These are phyloP conservation scores for Hypoxylon perforatum DNA, from an alignment of 495 filamentous ascomycete genomes.

Conservation along the genomic window DNA sequence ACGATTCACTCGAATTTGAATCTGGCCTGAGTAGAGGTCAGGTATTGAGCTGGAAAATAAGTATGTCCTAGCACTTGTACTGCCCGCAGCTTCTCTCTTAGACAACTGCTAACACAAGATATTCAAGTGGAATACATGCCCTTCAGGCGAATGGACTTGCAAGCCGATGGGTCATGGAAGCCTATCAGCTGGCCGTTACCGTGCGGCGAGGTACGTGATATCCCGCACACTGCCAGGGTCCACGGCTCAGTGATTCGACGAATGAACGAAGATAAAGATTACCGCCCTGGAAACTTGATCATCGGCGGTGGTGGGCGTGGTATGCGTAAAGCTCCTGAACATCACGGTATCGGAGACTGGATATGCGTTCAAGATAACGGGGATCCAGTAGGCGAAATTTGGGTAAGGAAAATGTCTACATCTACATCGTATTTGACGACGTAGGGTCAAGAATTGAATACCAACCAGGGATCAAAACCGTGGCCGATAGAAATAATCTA, in stretches of 20 bases:
- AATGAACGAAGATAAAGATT: constrained; percentile 71
- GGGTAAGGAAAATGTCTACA: constrained; percentile 48
- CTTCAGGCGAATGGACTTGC: constrained; percentile 85
- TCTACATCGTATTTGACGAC: background rate
- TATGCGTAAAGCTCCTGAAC: constrained; percentile 63
- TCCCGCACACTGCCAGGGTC: constrained; percentile 75
- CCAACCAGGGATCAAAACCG: background rate
- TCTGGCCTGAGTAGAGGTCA: constrained; percentile 68
- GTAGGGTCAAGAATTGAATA: background rate
- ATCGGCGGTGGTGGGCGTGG: constrained; percentile 83
- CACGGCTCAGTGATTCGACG: constrained; percentile 80
- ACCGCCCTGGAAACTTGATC: constrained; percentile 85
- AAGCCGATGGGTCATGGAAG: constrained; percentile 79
- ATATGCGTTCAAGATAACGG: constrained; percentile 69
- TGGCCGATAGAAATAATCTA: too few relatives aligned
- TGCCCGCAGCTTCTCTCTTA: background rate
- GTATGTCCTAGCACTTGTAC: constrained; percentile 7
- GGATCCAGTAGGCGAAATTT: constrained; percentile 74
- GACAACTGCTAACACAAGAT: constrained; percentile 1
- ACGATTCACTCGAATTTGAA: constrained; percentile 78
- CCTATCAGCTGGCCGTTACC: constrained; percentile 85
- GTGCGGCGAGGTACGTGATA: constrained; percentile 82
- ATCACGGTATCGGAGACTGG: constrained; percentile 80
- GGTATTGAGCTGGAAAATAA: constrained; percentile 80
- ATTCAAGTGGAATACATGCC: constrained; percentile 78